A percentile compares a stretch with the other conserved stretches of the same genome.
These are phyloP conservation scores for Termitomyces sp. DNA, from an alignment of 768 basidiomycete species.

Conservation along the genomic window DNA sequence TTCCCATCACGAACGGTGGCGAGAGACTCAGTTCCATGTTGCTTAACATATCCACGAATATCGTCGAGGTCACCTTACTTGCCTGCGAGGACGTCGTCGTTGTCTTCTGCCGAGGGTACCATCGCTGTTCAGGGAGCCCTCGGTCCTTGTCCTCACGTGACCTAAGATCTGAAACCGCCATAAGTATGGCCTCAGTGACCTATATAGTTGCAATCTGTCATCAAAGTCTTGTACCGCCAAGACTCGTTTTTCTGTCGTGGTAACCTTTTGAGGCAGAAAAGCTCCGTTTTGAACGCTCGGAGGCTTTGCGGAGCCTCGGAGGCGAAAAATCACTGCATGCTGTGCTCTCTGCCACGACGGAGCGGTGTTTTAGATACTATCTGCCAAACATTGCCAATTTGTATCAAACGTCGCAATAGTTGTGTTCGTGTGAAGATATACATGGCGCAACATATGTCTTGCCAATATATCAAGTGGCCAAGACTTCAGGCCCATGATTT, in stretches of 20 bases:
- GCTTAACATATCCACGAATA: constrained; percentile 57
- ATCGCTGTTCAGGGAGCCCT: constrained; percentile 10
- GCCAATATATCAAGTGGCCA: too few relatives aligned
- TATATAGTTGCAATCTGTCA: not conserved
- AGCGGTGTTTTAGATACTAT: too few relatives aligned
- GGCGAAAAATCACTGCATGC: too few relatives aligned
- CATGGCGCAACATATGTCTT: not conserved
- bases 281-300: not conserved
- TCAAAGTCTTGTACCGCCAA: not conserved
- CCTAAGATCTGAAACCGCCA: not conserved
- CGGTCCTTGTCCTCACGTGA: not conserved
- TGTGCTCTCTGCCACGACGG: not conserved
- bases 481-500: not conserved
- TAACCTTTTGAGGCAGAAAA: not conserved
- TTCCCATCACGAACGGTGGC: constrained; percentile 60
- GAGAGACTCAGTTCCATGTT: constrained; percentile 49
- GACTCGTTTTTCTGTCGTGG: too few relatives aligned
- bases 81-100: constrained; percentile 73
- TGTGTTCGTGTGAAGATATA: constrained; percentile 9
- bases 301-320: too few relatives aligned
- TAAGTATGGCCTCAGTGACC: not conserved
- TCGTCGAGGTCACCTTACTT: constrained; percentile 88
- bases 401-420: constrained; percentile 3
- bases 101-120: constrained; percentile 44
- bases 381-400: constrained; percentile 3